phyloP scores from a whole-genome alignment of 208 protist genomes.

The Angomonas ambiguus region DNA sequence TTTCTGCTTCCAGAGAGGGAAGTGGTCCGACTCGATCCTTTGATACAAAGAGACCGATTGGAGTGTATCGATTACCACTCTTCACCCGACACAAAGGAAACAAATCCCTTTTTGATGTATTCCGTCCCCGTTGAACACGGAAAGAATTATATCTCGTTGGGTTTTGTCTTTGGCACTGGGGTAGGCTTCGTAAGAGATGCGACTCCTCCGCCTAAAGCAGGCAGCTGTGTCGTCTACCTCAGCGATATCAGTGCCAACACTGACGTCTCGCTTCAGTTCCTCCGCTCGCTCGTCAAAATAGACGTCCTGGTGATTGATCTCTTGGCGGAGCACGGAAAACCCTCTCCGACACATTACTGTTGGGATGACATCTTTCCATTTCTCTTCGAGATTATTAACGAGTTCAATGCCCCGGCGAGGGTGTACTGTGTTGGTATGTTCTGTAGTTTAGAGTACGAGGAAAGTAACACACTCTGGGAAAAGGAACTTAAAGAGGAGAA shows the following conservation, averaged over 20 bases:
- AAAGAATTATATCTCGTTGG: slow-evolving; percentile 64
- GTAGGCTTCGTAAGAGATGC: slow-evolving; percentile 25
- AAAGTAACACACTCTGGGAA: slow-evolving; percentile 32
- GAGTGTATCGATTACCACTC: neutral
- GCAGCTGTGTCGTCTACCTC: slow-evolving; percentile 71
- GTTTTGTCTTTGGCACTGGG: slow-evolving; percentile 82
- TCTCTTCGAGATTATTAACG: slow-evolving; percentile 15
- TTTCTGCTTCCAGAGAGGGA: neutral
- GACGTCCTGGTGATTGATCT: slow-evolving; percentile 80
- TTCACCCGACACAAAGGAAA: no score
- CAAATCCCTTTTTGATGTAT: slow-evolving; percentile 24
- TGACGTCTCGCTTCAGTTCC: slow-evolving; percentile 45
- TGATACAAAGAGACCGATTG: neutral
- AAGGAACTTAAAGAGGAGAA: slow-evolving; percentile 34
- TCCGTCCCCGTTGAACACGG: slow-evolving; percentile 77
- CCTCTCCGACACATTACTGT: slow-evolving; percentile 63
- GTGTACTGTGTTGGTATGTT: slow-evolving; percentile 83
- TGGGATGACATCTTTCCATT: slow-evolving; percentile 65
- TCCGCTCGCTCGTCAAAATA: slow-evolving; percentile 71
- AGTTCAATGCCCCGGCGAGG: slow-evolving; percentile 29
- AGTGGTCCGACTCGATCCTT: neutral
- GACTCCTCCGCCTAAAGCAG: neutral
- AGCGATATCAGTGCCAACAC: slow-evolving; percentile 71
- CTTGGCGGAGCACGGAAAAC: slow-evolving; percentile 40
- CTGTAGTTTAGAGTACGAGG: slow-evolving; percentile 67